phyloP scores from a whole-genome alignment of 75 land plant species.

The Azolla pinnata region DNA sequence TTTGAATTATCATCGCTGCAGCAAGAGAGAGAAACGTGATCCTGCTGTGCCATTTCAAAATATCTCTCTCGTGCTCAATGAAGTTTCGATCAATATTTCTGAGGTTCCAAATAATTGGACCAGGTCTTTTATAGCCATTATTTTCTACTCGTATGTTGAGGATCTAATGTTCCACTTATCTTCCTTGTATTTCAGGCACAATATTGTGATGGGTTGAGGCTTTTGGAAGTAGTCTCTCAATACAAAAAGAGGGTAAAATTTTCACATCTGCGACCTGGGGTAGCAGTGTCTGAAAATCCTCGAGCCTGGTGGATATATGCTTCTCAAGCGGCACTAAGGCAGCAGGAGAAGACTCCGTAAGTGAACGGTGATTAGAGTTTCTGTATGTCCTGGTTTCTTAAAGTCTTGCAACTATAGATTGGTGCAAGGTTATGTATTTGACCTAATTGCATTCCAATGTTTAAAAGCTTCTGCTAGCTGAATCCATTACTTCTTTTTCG shows the following conservation, averaged over 20 bases:
- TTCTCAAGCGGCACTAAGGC: conserved; percentile 58
- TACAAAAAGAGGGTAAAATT: conserved; percentile 63
- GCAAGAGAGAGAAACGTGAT: conserved; percentile 78
- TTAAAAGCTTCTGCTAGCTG: no score
- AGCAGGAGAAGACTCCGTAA: conserved; percentile 66
- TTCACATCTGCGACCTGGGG: conserved; percentile 67
- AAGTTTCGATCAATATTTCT: conserved; percentile 69
- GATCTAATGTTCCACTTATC: conserved; percentile 2
- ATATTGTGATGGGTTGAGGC: conserved; percentile 92
- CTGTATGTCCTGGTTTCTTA: no score
- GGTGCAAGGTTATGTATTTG: no score
- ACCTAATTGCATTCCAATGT: no score
- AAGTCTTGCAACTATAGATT: no score
- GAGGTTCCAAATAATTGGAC: no score
- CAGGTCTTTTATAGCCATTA: background rate
- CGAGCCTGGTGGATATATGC: conserved; percentile 88
- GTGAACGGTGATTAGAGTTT: background rate
- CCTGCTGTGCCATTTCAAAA: conserved; percentile 77
- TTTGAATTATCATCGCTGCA: conserved; percentile 74
- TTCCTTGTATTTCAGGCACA: conserved; percentile 49
- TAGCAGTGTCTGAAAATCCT: conserved; percentile 46
- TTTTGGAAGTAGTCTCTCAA: conserved; percentile 73
- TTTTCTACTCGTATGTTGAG: background rate
- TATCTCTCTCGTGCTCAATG: conserved; percentile 61
- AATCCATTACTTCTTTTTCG: no score